Percentiles rank a stretch among this genome's conserved stretches.
phyloP scores from a whole-genome alignment of 768 basidiomycete genomes.

The Boletus edulis region DNA sequence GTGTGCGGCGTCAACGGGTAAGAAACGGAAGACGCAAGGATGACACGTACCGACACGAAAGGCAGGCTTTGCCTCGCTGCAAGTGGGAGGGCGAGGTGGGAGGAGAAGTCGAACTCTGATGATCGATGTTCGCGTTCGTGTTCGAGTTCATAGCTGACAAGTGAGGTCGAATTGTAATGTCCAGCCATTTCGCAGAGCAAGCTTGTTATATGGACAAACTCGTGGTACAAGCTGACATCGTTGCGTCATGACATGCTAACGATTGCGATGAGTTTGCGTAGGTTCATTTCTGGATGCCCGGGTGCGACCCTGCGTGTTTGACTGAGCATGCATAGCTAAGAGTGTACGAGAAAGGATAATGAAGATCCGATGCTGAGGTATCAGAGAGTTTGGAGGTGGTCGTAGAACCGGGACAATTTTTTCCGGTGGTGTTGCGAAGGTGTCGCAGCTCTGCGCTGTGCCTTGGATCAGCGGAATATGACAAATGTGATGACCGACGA shows the following conservation, averaged over 20 bases:
- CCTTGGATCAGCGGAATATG: neutral
- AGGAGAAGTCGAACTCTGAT: neutral
- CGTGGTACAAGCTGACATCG: neutral
- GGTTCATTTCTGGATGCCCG: neutral
- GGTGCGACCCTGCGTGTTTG: neutral
- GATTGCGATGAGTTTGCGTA: neutral
- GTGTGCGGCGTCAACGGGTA: neutral
- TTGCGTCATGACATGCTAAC: neutral
- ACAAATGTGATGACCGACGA: neutral
- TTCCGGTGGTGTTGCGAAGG: too few species aligned
- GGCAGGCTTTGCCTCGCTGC: constrained; percentile 50
- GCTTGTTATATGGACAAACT: constrained; percentile 12
- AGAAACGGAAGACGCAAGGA: neutral
- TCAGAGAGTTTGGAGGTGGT: too few species aligned
- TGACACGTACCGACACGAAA: constrained; percentile 46
- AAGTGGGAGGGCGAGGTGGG: constrained; percentile 19
- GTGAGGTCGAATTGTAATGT: neutral
- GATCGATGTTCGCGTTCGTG: neutral
- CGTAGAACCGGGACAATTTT: too few species aligned
- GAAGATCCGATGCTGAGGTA: too few species aligned
- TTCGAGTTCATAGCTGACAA: neutral
- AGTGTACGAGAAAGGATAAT: neutral
- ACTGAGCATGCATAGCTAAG: neutral
- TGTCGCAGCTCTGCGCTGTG: neutral
- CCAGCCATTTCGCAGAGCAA: neutral